These are phyloP conservation scores for Alternaria brassicae DNA, from an alignment of 2,329 filamentous ascomycete genomes.

Conservation along the genomic window DNA sequence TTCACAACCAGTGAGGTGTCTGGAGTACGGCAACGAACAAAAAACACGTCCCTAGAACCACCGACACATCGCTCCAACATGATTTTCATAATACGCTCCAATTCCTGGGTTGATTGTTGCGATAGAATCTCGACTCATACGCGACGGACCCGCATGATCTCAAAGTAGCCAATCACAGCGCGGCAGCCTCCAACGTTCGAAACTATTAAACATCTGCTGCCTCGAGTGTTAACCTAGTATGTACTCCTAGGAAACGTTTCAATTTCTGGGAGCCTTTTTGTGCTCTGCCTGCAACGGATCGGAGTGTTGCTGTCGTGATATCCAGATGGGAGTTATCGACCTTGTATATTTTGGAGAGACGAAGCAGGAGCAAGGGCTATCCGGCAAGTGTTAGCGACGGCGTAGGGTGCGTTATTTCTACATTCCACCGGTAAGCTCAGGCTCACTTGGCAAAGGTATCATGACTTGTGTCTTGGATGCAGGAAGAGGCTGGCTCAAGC, in stretches of 20 bases:
- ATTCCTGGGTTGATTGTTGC: neutral
- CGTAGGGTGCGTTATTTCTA: conserved; percentile 17
- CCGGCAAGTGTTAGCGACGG: conserved; percentile 18
- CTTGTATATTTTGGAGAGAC: neutral
- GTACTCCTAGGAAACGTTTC: neutral
- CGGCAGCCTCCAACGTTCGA: neutral
- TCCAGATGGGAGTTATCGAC: neutral
- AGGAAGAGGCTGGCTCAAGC: conserved; percentile 12
- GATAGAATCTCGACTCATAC: neutral
- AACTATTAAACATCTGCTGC: neutral
- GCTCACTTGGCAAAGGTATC: conserved; percentile 19
- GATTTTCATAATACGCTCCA: neutral
- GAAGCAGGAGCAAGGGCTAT: conserved; percentile 6
- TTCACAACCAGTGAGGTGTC: neutral
- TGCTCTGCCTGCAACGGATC: neutral
- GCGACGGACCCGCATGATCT: neutral
- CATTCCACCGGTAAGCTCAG: conserved; percentile 12
- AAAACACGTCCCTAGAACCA: neutral
- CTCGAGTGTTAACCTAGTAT: neutral
- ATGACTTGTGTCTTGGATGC: conserved; percentile 10
- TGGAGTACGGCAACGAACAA: neutral
- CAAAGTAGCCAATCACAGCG: neutral
- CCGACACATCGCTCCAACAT: neutral
- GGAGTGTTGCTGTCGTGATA: neutral
- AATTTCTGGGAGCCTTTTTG: neutral